Base-by-base conservation (phyloP, 768 basidiomycete genomes). In the Naganishia vishniacii region DNA sequence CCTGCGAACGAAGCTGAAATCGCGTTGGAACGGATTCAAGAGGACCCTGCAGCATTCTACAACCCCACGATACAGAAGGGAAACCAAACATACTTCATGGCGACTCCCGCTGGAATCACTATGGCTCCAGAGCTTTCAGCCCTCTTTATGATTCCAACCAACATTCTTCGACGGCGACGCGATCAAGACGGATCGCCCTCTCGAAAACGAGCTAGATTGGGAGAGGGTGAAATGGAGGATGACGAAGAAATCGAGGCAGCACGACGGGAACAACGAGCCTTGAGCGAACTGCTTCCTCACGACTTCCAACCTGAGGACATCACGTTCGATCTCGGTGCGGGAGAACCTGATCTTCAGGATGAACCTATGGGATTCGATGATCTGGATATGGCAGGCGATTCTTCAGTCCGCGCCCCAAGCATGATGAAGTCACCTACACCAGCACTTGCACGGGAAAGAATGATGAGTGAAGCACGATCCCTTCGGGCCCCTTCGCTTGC, bases 21-120 rank as follows among this genome's bases (percentile, higher is more conserved):
- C 84, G 86, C 88, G 31, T 83, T 97, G 18, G 81, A 89, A 61
- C 86, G 89, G 71, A 89, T 95, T 69, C 84, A 88, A 28, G 84
- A 87, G 11, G 88, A 95, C 71, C 92, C 91, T 25, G 77, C 88
- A 4, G 80, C 85, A 8, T 86, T 91, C 75, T 97, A 91, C 80
- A 79, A 95, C 48, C 91, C 93, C 11, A 88, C 86, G 2, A 85
- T 85, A n/a, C 87, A 83, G 16, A 81, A 84, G n/a, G 86, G 86
- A 28, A 84, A 68, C 9, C 67, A 74, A 58, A 66, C 86, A 72
- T 75, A 75, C 67, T 86, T 93, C 77, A 88, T 83, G 70, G 88
- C 86, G 47, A 91, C 88, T 0, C 92, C 93, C 12, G 87, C 88
- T 13, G 74, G 72, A 3, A 63, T 76, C 15, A 7, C 32, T 0